Percentiles rank a stretch among this genome's conserved stretches.
Evolutionary conservation across 2,329 filamentous ascomycete species (phyloP).

Genomic region (Juglanconis sp.): DNA sequence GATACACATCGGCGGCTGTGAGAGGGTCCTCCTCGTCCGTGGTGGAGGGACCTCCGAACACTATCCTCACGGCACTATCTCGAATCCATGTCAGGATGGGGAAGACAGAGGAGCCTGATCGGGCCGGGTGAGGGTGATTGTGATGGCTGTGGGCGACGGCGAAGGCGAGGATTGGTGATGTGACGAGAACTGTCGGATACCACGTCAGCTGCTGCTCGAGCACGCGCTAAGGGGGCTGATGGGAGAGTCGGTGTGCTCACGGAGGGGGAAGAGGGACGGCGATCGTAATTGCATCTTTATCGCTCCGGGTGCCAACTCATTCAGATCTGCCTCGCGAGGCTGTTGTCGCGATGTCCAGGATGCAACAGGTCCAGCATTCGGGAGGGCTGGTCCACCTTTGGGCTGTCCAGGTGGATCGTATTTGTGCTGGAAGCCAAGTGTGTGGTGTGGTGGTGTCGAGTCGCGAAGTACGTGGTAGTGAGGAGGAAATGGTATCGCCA

Average conservation of each 20-base stretch:
- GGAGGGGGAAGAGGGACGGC: constrained; percentile 8
- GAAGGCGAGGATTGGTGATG: not conserved
- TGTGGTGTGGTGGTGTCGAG: not conserved
- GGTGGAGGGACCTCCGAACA: constrained; percentile 45
- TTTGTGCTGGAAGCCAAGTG: not conserved
- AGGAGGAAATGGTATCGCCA: not conserved
- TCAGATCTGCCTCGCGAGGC: not conserved
- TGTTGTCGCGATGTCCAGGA: not conserved
- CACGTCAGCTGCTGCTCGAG: not conserved
- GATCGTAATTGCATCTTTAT: constrained; percentile 14
- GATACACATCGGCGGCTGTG: constrained; percentile 23
- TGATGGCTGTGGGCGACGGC: constrained; percentile 15
- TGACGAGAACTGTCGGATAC: constrained; percentile 1
- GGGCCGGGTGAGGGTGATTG: constrained; percentile 14
- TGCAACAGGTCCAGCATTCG: not conserved
- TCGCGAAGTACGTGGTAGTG: not conserved
- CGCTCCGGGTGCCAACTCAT: not conserved
- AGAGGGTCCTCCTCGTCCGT: constrained; percentile 26
- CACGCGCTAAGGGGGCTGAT: not conserved
- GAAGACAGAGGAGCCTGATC: constrained; percentile 31
- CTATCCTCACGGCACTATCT: constrained; percentile 45
- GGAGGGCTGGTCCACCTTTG: not conserved
- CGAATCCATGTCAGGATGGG: constrained; percentile 50
- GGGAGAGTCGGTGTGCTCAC: not conserved
- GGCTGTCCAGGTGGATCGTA: not conserved